Evolutionary conservation across 140 eudicot genomes (phyloP).

Genomic region (Bidens hawaiensis): DNA sequence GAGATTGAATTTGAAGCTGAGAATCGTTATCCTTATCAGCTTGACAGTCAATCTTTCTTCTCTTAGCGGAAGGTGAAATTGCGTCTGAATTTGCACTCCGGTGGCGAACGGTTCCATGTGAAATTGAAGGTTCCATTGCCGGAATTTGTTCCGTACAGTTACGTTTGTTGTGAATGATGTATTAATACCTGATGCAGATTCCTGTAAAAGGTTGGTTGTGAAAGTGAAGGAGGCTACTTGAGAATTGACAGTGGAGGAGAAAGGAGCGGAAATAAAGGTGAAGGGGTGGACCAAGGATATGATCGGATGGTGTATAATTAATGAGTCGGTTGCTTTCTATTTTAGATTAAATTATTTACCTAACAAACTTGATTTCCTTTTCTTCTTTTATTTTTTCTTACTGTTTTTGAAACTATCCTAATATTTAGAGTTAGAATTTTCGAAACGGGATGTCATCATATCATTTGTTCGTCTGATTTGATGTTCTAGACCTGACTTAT

Average conservation of each 20-base stretch:
- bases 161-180: neutral
- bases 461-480: too few species aligned
- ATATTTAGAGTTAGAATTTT: too few species aligned
- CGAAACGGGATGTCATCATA: too few species aligned
- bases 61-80: conserved; percentile 31
- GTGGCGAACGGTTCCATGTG: conserved; percentile 8
- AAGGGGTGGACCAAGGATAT: conserved; percentile 23
- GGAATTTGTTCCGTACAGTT: conserved; percentile 3
- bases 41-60: conserved; percentile 31
- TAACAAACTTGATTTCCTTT: too few species aligned
- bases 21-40: neutral
- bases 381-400: too few species aligned
- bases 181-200: too few species aligned
- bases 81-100: conserved; percentile 16
- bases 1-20: conserved; percentile 20
- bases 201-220: too few species aligned
- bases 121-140: conserved; percentile 21
- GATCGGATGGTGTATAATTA: conserved; percentile 52
- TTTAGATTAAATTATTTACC: too few species aligned
- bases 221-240: neutral
- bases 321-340: too few species aligned
- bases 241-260: neutral
- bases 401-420: too few species aligned
- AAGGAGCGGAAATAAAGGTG: conserved; percentile 33
- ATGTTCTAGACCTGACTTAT: too few species aligned